Percentiles rank a stretch among this genome's conserved stretches.
Evolutionary conservation across 129 eudicot genomes (phyloP).

Genomic region (Dittrichia graveolens): DNA sequence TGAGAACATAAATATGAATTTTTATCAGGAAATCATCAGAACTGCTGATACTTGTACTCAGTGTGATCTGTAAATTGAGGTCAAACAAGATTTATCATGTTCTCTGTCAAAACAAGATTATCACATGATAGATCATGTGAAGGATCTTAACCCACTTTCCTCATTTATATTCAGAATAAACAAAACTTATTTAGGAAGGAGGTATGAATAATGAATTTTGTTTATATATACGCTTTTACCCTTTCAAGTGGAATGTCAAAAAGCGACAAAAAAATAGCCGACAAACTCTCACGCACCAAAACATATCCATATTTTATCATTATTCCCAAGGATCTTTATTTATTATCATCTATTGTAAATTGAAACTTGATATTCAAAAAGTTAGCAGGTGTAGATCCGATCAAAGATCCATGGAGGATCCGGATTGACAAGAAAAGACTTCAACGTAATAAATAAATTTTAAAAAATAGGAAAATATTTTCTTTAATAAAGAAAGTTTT

Average conservation of each 20-base stretch:
- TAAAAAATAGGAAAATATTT: not conserved
- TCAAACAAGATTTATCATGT: no score
- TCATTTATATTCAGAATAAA: no score
- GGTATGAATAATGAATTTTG: not conserved
- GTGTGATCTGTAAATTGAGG: no score
- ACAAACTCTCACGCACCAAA: constrained; percentile 42
- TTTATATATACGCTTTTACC: not conserved
- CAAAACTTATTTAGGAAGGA: not conserved
- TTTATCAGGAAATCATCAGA: not conserved
- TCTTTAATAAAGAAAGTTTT: no score
- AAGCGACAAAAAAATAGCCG: constrained; percentile 30
- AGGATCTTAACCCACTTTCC: no score
- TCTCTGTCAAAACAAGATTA: no score
- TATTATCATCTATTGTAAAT: no score
- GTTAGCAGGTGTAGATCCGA: not conserved
- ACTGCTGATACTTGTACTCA: no score
- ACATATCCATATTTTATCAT: constrained; percentile 19
- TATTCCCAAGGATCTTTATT: not conserved
- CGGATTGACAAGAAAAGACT: not conserved
- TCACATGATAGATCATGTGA: no score
- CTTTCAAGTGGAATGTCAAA: constrained; percentile 5
- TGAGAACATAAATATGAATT: not conserved
- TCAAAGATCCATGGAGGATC: constrained; percentile 21
- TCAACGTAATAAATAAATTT: no score
- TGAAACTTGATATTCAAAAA: no score